phyloP scores from a whole-genome alignment of 2,329 filamentous ascomycete genomes.

The Amesomyces nigricolor region DNA sequence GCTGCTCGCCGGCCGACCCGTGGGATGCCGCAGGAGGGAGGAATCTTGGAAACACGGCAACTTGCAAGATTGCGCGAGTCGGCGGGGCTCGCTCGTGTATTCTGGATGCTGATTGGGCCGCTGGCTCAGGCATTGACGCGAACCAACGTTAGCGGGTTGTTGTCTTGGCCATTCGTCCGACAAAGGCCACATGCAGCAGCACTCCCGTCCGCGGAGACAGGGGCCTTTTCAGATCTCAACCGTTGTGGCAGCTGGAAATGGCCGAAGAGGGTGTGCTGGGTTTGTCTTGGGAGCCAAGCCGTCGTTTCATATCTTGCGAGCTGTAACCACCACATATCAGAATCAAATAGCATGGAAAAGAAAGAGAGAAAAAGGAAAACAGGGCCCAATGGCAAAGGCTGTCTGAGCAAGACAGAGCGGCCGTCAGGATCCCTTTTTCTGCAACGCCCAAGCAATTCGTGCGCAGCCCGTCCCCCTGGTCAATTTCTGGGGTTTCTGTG shows the following conservation, averaged over 20 bases:
- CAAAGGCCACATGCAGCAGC: too few relatives aligned
- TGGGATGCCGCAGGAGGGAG: not conserved
- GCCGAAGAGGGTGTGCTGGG: too few relatives aligned
- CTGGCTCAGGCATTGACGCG: not conserved
- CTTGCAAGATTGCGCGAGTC: not conserved
- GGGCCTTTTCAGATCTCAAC: too few relatives aligned
- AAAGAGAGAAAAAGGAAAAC: not conserved
- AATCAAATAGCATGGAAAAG: not conserved
- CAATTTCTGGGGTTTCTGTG: not conserved
- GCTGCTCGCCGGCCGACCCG: not conserved
- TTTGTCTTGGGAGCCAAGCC: too few relatives aligned
- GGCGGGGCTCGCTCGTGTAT: not conserved
- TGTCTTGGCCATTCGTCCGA: not conserved
- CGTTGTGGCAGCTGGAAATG: too few relatives aligned
- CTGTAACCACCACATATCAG: too few relatives aligned
- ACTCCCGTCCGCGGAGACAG: too few relatives aligned
- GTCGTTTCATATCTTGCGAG: too few relatives aligned
- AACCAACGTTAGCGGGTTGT: not conserved
- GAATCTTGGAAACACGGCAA: not conserved
- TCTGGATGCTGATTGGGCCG: not conserved
- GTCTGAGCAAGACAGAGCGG: not conserved
- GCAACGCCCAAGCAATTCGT: conserved; percentile 9
- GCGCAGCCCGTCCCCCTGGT: conserved; percentile 13
- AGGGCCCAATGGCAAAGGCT: not conserved
- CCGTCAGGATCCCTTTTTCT: not conserved